Conservation (phyloP, 345 rosid species). For the Laguncularia racemosa region DNA sequence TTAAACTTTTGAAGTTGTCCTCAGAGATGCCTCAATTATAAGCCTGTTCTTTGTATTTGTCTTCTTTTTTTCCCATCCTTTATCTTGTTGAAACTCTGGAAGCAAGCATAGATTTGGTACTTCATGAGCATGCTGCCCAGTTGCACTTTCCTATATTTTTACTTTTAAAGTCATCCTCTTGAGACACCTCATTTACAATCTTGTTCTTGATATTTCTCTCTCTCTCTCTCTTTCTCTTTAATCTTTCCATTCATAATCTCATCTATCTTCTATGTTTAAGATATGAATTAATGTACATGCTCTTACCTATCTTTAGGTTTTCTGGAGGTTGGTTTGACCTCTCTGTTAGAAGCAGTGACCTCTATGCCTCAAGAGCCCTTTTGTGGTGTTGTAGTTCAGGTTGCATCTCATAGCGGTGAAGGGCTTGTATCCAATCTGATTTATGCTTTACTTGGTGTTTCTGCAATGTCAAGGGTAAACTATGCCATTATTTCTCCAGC, state of each 20-base stretch:
- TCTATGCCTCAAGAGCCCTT: slow-evolving; percentile 62
- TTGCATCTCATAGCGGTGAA: slow-evolving; percentile 77
- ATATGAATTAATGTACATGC: not conserved
- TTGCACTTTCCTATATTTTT: not conserved
- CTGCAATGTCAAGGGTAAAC: slow-evolving; percentile 95
- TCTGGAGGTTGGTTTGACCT: slow-evolving; percentile 60
- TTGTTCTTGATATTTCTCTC: not conserved
- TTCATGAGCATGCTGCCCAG: not conserved
- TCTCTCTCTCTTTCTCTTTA: not conserved
- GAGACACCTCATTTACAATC: not conserved
- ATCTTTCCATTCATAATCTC: too few species aligned
- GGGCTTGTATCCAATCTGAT: slow-evolving; percentile 84
- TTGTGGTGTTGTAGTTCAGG: slow-evolving; percentile 55
- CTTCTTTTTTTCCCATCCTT: too few species aligned
- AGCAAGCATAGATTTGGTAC: too few species aligned
- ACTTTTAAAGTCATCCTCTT: not conserved
- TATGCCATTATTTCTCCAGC: too few species aligned
- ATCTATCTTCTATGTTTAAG: too few species aligned
- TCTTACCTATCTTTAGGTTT: slow-evolving; percentile 42
- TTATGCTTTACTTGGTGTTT: slow-evolving; percentile 92
- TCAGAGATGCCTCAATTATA: too few species aligned
- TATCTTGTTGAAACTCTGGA: too few species aligned
- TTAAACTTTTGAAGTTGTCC: too few species aligned
- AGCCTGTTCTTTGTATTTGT: too few species aligned
- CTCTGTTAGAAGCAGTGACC: slow-evolving; percentile 47